Base-by-base conservation (phyloP, 2,329 filamentous ascomycete genomes). In the Verticillium dahliae region DNA sequence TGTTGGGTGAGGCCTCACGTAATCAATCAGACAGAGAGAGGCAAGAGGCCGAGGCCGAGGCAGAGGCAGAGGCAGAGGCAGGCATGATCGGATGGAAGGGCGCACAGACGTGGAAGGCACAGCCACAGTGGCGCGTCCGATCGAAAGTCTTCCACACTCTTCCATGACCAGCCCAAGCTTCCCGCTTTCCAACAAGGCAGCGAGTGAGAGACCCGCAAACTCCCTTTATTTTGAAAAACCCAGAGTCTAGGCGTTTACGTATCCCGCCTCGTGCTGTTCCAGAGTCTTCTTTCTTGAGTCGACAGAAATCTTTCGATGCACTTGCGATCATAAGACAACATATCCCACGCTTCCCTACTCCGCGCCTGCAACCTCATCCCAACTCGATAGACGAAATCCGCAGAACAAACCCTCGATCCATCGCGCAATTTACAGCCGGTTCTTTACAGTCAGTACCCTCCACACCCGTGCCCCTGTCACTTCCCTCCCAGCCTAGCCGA, bases 221-320 rank as follows among this genome's bases (percentile, higher is more conserved):
- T 63, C 63, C 64, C 64, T 65, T 65, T 66, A 63, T 62, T 62
- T 54, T 65, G 61, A 62, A 66, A 22, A 66, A 63, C 62, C 55
- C 63, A 66, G 41, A 63, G 61, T 63, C 57, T 56, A 61, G 61
- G 61, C 60, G 61, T 57, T 45, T 54, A 55, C 41, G 45, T 27
- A 54, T 54, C 34, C 45, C 33, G 27, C 58, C 45, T 59, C 33
- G 39, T 37, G 58, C 58, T 45, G 38, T 55, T 59, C 45, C 41
- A 35, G 58, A 59, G 41, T 54, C 58, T 59, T 55, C 58, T 52
- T 50, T 27, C 18, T 35, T 38, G 13, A 31, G 57, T 34, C 39
- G 58, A 31, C 45, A 54, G 54, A 52, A 59, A 50, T 50, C 45
- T 50, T 50, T 50, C 7, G 45, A 50, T 50, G 45, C 45, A 18